Evolutionary conservation across 345 rosid genomes (phyloP), one percentile per base, ranked within the genome.

Genomic region (Iberis pinnata): DNA sequence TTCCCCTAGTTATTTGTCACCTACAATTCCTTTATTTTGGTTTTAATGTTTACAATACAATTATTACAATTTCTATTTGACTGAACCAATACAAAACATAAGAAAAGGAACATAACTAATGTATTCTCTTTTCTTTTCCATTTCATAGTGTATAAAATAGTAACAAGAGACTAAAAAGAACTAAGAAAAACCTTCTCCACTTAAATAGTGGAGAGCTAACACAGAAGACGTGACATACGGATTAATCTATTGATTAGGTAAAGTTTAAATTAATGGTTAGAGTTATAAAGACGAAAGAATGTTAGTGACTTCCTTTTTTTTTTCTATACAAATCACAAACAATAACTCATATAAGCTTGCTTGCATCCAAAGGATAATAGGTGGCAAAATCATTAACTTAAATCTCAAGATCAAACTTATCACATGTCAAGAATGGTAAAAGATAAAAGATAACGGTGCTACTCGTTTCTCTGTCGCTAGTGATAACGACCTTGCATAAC

Each of bases 131-230:
- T n/a, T 24, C 7, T 4, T 32, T 0, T 59, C 0, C 39, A 52
- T 22, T 13, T 44, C 18, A 19, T 40, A 53, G 32, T 27, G 3
- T 27, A 27, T 2, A 27, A 27, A 27, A 6, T 27, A 27, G 32
- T 27, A 27, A 27, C 0, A 27, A 9, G 32, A 27, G 4, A 9
- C 8, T 27, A 1, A 27, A 27, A 27, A 43, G 39, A 54, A 36
- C 15, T 65, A 72, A 44, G 69, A 39, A 48, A 66, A 56, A 58
- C 49, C 73, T 60, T 60, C 27, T 68, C 55, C 68, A 58, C 75
- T 71, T 69, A 73, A 69, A 63, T 49, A 76, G 77, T 83, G 79
- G 84, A 80, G 39, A 62, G 55, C 72, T 76, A 70, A 63, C 81
- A 63, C 62, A 59, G 20, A 35, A 31, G 56, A 64, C 52, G 57